A percentile compares a stretch with the other conserved stretches of the same genome.
Evolutionary conservation across 2,329 filamentous ascomycete species (phyloP).

Genomic region (Calonectria multiphialidica): DNA sequence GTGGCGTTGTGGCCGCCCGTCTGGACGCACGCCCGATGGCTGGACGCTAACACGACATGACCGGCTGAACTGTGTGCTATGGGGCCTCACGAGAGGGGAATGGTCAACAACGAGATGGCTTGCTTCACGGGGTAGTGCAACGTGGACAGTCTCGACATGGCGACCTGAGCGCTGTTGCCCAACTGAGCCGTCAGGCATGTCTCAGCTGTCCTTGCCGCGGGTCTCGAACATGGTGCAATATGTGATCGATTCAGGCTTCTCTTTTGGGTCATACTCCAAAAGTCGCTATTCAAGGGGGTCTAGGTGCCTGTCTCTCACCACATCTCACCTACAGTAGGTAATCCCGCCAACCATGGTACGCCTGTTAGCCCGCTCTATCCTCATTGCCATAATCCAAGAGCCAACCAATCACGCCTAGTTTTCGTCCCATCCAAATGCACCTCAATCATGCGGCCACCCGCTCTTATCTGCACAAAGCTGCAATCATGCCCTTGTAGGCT

Average conservation of each 20-base stretch:
- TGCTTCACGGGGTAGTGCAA: conserved; percentile 2
- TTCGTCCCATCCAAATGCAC: background rate
- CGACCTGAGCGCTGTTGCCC: background rate
- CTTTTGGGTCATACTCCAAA: background rate
- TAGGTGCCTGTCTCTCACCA: background rate
- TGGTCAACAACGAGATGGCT: conserved; percentile 3
- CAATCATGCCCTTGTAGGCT: conserved; percentile 52
- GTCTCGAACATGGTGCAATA: background rate
- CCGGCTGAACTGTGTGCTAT: conserved; percentile 3
- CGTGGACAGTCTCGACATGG: background rate
- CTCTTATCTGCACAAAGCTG: background rate
- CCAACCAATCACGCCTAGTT: conserved; percentile 6
- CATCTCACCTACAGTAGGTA: background rate
- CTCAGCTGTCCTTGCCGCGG: background rate
- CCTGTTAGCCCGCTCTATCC: conserved; percentile 8
- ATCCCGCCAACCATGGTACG: conserved; percentile 1
- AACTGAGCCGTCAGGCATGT: background rate
- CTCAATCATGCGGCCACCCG: conserved; percentile 4
- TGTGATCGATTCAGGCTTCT: background rate
- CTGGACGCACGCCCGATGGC: background rate
- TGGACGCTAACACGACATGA: conserved; percentile 1
- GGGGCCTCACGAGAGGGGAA: conserved; percentile 8
- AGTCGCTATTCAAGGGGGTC: background rate
- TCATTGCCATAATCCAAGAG: background rate
- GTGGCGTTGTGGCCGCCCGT: background rate